Conservation (phyloP, 495 filamentous ascomycete species). For the Lepraria neglecta region DNA sequence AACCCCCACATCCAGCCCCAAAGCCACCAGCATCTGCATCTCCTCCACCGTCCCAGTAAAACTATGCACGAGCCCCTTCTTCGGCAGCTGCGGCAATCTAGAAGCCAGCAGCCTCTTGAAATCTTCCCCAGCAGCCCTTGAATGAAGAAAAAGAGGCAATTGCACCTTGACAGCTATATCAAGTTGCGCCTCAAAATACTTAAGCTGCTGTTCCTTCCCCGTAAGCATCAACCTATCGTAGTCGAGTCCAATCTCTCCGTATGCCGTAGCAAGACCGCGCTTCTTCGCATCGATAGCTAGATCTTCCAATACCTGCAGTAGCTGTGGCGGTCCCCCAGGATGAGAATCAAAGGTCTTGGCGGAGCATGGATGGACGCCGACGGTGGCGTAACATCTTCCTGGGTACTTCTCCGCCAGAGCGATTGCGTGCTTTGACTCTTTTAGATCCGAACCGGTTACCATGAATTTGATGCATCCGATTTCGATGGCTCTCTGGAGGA, state of each 20-base stretch:
- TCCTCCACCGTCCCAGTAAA: conserved; percentile 84
- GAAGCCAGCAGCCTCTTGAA: conserved; percentile 61
- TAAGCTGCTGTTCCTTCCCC: conserved; percentile 67
- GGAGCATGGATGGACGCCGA: conserved; percentile 89
- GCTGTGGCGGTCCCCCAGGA: conserved; percentile 47
- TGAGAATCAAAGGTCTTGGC: conserved; percentile 60
- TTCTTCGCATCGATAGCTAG: conserved; percentile 47
- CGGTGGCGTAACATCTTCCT: conserved; percentile 75
- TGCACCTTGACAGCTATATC: conserved; percentile 70
- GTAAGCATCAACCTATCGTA: conserved; percentile 85
- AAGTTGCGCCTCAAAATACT: conserved; percentile 76
- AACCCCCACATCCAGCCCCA: conserved; percentile 77
- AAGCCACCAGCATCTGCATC: conserved; percentile 64
- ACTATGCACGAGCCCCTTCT: conserved; percentile 76
- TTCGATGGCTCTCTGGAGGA: conserved; percentile 66
- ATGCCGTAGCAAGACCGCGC: conserved; percentile 60
- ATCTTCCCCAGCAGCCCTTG: conserved; percentile 72
- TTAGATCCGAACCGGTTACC: conserved; percentile 85
- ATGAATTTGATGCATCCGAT: conserved; percentile 83
- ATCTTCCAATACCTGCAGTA: conserved; percentile 54
- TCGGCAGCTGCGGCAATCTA: conserved; percentile 52
- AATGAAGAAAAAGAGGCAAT: conserved; percentile 85
- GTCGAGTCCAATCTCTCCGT: conserved; percentile 93
- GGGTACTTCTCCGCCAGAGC: conserved; percentile 66
- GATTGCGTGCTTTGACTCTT: conserved; percentile 68